Conservation (phyloP, 2,329 filamentous ascomycete genomes). For the Aspergillus flavus region DNA sequence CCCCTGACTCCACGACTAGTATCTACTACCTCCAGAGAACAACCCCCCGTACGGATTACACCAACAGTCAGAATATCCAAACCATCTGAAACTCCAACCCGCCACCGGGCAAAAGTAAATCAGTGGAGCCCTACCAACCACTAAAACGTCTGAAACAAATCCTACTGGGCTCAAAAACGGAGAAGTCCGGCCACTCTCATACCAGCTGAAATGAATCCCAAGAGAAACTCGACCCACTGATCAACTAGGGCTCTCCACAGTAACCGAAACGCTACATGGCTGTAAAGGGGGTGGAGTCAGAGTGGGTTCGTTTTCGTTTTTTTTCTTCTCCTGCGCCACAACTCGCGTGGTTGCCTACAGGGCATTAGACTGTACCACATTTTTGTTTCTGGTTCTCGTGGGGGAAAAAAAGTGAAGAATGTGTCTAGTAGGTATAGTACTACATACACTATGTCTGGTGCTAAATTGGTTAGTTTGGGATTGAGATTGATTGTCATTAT, state of each 20-base stretch:
- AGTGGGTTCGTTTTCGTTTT: background rate
- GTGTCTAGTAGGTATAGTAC: background rate
- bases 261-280: conserved; percentile 3
- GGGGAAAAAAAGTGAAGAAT: background rate
- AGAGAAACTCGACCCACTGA: background rate
- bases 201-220: conserved; percentile 1
- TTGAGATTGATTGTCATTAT: background rate
- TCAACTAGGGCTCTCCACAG: background rate
- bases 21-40: background rate
- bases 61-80: background rate
- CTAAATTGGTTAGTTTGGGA: background rate
- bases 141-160: background rate
- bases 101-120: conserved; percentile 3
- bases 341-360: conserved; percentile 4
- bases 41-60: background rate
- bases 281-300: background rate
- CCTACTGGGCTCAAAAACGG: background rate
- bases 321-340: background rate
- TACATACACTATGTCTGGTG: background rate
- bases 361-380: background rate
- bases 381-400: background rate
- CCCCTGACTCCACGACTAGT: background rate
- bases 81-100: background rate
- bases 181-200: conserved; percentile 1
- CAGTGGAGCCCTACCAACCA: background rate